Evolutionary conservation across 1,139 yeast genomes (phyloP), one percentile per base, ranked within the genome.

Genomic region (Geotrichum fermentans): DNA sequence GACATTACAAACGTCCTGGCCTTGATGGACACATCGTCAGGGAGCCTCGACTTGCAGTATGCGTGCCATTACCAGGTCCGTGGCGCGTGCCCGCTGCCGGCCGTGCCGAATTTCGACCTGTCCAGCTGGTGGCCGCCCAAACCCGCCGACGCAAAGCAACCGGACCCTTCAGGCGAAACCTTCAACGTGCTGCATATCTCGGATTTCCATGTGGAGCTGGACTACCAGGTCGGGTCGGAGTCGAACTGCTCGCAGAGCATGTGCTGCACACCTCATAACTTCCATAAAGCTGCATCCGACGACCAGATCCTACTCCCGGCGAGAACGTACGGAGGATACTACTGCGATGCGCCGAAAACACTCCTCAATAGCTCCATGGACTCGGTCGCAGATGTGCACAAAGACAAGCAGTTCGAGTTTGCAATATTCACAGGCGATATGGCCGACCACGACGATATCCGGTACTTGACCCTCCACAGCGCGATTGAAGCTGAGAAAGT

Each of bases 381-480:
- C 47, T 68, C 77, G 20, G 71, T 79, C 50, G 67, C 69, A 13
- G 58, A 70, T 28, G 64, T 66, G 43, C 48, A 52, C 6, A 39
- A 41, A 26, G 66, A 69, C 54, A 50, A 64, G 36, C 61, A 70
- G 8, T 79, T 77, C 56, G 83, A 79, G 53, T 80, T 81, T 61
- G 72, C 80, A 13, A 63, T 81, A 33, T 81, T 80, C 68, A 81
- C 85, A 2, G 87, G 86, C 49, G 86, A 80, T 59, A 66, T 80
- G 58, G 79, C 79, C 37, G 83, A 79, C 59, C 84, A 79, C 57
- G 80, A 77, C 56, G 76, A 70, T 43, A 56, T 64, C 44, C 71
- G 69, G 52, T 73, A 73, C 58, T 73, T 72, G 35, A 72, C 76
- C 24, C 66, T 60, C 53, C 73, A 75, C 40, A 70, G 71, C 55